A percentile compares a stretch with the other conserved stretches of the same genome.
phyloP scores from a whole-genome alignment of 164 flowering plant species.

The Dillenia suffruticosa region DNA sequence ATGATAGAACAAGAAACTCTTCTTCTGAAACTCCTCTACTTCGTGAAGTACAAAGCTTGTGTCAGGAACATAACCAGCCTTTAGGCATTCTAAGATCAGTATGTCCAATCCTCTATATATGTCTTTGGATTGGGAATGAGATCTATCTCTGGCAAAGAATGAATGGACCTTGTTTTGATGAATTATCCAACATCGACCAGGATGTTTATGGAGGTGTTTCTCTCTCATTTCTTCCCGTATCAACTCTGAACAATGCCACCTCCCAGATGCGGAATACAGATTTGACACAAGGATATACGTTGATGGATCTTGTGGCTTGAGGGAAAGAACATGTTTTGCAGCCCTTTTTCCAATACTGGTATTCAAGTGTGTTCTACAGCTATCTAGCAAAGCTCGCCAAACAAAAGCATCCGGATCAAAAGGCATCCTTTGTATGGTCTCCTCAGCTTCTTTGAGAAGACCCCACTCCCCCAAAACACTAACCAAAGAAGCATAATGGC shows the following conservation, averaged over 20 bases:
- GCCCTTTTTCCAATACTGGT: slow-evolving; percentile 49
- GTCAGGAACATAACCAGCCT: slow-evolving; percentile 84
- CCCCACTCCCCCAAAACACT: slow-evolving; percentile 75
- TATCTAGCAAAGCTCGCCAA: slow-evolving; percentile 84
- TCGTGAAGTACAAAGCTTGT: slow-evolving; percentile 93
- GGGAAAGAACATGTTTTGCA: slow-evolving; percentile 50
- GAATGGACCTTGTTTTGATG: slow-evolving; percentile 54
- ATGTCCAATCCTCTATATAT: slow-evolving; percentile 71
- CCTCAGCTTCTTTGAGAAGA: slow-evolving; percentile 75
- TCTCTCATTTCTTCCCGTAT: slow-evolving; percentile 67
- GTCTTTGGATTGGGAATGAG: slow-evolving; percentile 65
- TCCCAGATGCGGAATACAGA: slow-evolving; percentile 83
- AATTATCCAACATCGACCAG: slow-evolving; percentile 76
- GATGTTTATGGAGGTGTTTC: slow-evolving; percentile 61
- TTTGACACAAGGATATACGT: slow-evolving; percentile 65
- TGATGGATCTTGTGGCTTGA: slow-evolving; percentile 71
- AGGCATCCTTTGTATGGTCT: slow-evolving; percentile 51
- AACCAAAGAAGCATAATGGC: slow-evolving; percentile 73
- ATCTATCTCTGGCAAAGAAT: slow-evolving; percentile 73
- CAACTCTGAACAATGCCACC: slow-evolving; percentile 79
- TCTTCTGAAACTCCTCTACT: slow-evolving; percentile 86
- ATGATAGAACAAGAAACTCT: slow-evolving; percentile 72
- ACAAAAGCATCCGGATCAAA: slow-evolving; percentile 52
- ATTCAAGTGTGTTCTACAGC: slow-evolving; percentile 52
- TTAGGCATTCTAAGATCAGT: slow-evolving; percentile 65